Percentiles rank a stretch among this genome's conserved stretches.
Conservation (phyloP, 2,329 filamentous ascomycete genomes). For the Didymella arachidicola region DNA sequence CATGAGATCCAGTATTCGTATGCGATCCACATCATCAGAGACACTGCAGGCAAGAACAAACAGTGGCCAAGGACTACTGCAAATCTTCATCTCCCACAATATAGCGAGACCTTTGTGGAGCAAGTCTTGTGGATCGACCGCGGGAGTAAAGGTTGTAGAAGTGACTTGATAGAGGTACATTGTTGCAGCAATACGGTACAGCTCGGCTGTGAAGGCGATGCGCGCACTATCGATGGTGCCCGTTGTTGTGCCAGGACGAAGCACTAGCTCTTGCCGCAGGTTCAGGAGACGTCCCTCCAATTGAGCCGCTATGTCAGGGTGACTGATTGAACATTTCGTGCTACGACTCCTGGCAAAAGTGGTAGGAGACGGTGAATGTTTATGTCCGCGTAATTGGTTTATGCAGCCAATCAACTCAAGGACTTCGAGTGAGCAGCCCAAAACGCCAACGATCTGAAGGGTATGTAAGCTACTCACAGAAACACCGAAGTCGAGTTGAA, state of each 20-base stretch:
- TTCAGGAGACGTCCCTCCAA: conserved; percentile 30
- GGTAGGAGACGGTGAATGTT: neutral
- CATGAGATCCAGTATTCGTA: conserved; percentile 52
- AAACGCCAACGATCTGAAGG: conserved; percentile 56
- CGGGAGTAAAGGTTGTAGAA: conserved; percentile 40
- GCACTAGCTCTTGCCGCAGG: conserved; percentile 36
- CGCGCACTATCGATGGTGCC: conserved; percentile 39
- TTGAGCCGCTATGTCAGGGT: neutral
- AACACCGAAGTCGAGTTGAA: neutral
- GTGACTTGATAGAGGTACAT: conserved; percentile 55
- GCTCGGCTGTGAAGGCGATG: conserved; percentile 57
- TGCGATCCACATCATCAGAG: conserved; percentile 53
- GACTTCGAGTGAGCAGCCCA: conserved; percentile 59
- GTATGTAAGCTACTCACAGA: neutral
- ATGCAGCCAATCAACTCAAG: conserved; percentile 56
- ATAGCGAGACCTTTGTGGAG: conserved; percentile 46
- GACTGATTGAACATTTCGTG: accelerated
- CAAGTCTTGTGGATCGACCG: conserved; percentile 3
- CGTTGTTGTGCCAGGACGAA: conserved; percentile 33
- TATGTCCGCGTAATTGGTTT: conserved; percentile 39
- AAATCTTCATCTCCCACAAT: conserved; percentile 51
- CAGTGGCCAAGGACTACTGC: conserved; percentile 60
- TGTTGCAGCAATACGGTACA: conserved; percentile 60
- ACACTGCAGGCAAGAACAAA: conserved; percentile 59
- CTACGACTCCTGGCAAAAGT: neutral